Base-by-base conservation (phyloP, 2,329 filamentous ascomycete species). In the Pseudogymnoascus sp. region DNA sequence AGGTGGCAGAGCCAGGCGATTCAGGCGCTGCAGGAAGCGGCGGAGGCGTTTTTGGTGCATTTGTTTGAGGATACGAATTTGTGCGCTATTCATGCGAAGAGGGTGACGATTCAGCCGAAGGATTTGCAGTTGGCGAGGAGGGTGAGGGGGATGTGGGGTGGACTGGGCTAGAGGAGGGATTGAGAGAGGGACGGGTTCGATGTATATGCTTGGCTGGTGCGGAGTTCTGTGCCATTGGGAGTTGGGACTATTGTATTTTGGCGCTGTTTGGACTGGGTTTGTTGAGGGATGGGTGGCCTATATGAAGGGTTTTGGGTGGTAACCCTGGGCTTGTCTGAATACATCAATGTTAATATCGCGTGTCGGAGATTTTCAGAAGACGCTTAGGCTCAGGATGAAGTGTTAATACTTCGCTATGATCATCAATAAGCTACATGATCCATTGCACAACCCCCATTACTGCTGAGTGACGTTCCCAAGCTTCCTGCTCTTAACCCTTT, bases 1-100 rank as follows among this genome's bases (percentile, higher is more conserved):
- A 86, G 93, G 69, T 99, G 95, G 93, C 95, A 97, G 79, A 96
- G 90, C 62, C 93, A 96, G 71, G 93, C 95, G 61, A 95, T 97
- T 71, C 86, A 90, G 72, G 93, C 93, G 11, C 82, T 97, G 2
- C 93, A 97, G 77, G 93, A 97, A 80, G 91, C 93, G 13, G 86
- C 93, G n/a, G 93, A 97, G 79, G 93, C 93, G 4, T 97, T 96
- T 77, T 83, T 97, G 69, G 90, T 97, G 64, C 93, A 96, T 73
- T 81, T 97, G n/a, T 97, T 97, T 73, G 93, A 97, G 75, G 91
- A 96, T 77, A 91, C 91, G 68, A 97, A 97, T 78, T 83, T 97
- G 44, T 97, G 93, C 78, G 95, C 93, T 67, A 93, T 97, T 70
- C 93, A 97, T 77, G 95, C 93, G 66, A 97, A 96, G 80, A 84